Base-by-base conservation (phyloP, 768 basidiomycete genomes). In the Tylopilus subfusipes region DNA sequence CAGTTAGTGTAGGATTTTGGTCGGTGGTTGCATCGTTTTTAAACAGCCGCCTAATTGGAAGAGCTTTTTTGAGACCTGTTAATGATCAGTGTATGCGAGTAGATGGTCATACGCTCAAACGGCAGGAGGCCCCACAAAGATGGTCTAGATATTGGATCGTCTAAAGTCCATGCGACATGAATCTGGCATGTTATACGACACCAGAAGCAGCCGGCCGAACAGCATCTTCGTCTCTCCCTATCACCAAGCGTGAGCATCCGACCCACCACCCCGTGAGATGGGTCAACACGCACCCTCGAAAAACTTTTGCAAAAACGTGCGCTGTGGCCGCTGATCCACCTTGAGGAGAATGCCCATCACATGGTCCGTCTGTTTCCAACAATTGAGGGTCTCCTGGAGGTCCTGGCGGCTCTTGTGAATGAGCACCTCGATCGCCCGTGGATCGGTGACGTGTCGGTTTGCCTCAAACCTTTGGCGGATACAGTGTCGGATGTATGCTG, bases 351-450 rank as follows among this genome's bases (percentile, higher is more conserved):
- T 80, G 3, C 89, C 90, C 70, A 85, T 72, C 29, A 93, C 75
- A 65, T 93, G 90, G 56, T 91, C 88, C 40, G 77, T 80, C 76
- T 90, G 88, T 67, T 94, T 94, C 94, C 94, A 98, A 63, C 81
- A 82, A 68, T 98, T 98, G 78, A 97, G 78, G 49, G 88, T 87
- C 78, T 98, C 96, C 77, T 98, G 96, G 66, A 84, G 91, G 61
- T 98, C 93, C 74, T 85, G 88, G 58, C 84, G 77, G 49, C 82
- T 79, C 78, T 98, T 98, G 66, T 88, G 79, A 38, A 97, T 66
- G 62, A 98, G 77, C 42, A 96, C 75, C 69, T 99, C 93, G 68
- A 98, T 83, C 22, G 88, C 83, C 52, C 84, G 82, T 25, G 81
- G 73, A 74, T 98, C 92, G 42, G 85, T 83, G 36, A 97, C 84